These are phyloP conservation scores for Colletotrichum trifolii DNA, from an alignment of 2,329 filamentous ascomycete species.

Conservation along the genomic window DNA sequence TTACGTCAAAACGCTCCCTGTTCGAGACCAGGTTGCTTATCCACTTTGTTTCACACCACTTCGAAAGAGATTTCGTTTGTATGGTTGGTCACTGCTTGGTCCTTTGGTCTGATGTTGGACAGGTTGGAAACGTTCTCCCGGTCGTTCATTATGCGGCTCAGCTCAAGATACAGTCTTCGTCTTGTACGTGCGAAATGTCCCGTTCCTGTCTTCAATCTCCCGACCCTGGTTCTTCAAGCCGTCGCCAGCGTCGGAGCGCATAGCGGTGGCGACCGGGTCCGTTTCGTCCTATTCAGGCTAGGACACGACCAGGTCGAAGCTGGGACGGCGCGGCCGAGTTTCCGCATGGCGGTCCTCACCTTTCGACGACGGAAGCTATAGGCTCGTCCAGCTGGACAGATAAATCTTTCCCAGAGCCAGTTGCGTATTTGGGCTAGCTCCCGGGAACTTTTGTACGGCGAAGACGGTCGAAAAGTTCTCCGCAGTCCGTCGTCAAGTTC, in stretches of 20 bases:
- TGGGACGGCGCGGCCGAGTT: conserved; percentile 7
- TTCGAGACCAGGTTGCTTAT: conserved; percentile 15
- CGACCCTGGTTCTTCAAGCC: conserved; percentile 6
- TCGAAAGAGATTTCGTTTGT: background rate
- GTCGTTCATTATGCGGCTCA: conserved; percentile 26
- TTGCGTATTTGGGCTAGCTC: background rate
- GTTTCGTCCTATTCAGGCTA: conserved; percentile 23
- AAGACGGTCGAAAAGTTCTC: too few species aligned
- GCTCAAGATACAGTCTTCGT: conserved; percentile 23
- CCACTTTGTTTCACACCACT: conserved; percentile 19
- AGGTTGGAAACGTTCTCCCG: conserved; percentile 10
- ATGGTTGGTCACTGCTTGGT: background rate
- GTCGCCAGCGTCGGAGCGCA: conserved; percentile 16
- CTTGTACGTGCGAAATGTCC: conserved; percentile 28
- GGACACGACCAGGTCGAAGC: too few species aligned
- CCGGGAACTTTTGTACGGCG: background rate
- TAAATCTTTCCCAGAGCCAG: conserved; percentile 16
- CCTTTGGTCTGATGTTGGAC: conserved; percentile 5
- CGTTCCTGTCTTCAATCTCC: conserved; percentile 19
- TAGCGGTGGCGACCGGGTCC: conserved; percentile 13
- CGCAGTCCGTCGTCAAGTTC: too few species aligned
- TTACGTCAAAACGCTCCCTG: background rate
- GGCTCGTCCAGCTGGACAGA: conserved; percentile 9
- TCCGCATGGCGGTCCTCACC: too few species aligned
- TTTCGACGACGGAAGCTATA: background rate